Evolutionary conservation across 2,329 filamentous ascomycete species (phyloP).

Genomic region (Lachnellula subtilissima): DNA sequence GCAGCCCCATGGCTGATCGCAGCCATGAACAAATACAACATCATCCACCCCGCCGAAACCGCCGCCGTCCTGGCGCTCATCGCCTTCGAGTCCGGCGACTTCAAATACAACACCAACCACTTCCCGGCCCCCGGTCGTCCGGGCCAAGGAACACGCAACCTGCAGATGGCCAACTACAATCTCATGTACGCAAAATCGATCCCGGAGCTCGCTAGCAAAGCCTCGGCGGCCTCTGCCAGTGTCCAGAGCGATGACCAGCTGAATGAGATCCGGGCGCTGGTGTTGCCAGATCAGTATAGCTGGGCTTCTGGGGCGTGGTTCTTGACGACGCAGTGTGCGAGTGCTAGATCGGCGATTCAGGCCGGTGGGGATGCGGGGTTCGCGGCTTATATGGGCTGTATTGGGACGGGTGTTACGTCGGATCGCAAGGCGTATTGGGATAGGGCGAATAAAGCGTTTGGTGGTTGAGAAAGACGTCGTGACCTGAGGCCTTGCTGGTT

Average conservation of each 20-base stretch:
- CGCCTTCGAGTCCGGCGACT: constrained; percentile 55
- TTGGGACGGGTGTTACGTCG: constrained; percentile 43
- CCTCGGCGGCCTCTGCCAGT: constrained; percentile 26
- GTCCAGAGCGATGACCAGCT: constrained; percentile 34
- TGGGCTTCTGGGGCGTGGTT: constrained; percentile 61
- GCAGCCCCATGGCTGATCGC: constrained; percentile 47
- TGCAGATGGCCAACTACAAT: constrained; percentile 56
- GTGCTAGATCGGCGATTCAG: constrained; percentile 40
- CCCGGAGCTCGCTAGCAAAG: constrained; percentile 36
- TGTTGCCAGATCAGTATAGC: constrained; percentile 45
- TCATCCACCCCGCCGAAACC: constrained; percentile 49
- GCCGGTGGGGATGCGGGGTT: constrained; percentile 43
- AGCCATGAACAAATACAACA: constrained; percentile 49
- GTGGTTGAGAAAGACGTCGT: constrained; percentile 18
- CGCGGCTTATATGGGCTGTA: constrained; percentile 49
- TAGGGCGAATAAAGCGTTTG: constrained; percentile 40
- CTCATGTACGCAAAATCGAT: constrained; percentile 47
- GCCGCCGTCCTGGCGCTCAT: constrained; percentile 57
- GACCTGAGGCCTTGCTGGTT: background rate
- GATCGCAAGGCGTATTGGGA: constrained; percentile 46
- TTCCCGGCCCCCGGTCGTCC: constrained; percentile 42
- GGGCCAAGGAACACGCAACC: constrained; percentile 61
- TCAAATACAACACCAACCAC: constrained; percentile 59
- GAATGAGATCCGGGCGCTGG: constrained; percentile 43
- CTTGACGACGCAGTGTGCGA: constrained; percentile 48